These are phyloP conservation scores for Xylariaceae sp. DNA, from an alignment of 2,329 filamentous ascomycete genomes.

Conservation along the genomic window DNA sequence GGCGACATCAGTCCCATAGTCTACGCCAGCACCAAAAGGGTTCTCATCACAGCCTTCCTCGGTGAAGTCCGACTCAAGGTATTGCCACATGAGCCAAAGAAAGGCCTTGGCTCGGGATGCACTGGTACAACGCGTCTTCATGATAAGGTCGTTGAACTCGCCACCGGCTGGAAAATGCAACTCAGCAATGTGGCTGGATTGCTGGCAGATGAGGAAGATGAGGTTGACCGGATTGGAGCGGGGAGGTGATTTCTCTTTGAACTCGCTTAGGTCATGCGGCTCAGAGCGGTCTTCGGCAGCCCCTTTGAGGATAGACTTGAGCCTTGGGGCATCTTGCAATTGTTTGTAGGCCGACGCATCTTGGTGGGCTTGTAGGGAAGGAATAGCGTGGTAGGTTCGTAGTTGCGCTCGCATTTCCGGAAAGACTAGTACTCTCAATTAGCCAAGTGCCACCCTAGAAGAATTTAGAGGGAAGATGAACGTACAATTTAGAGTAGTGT, in stretches of 20 bases:
- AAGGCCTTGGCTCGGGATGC: slow-evolving; percentile 81
- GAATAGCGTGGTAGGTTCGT: slow-evolving; percentile 96
- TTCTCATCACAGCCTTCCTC: slow-evolving; percentile 84
- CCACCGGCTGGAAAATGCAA: slow-evolving; percentile 79
- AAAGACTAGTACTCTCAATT: slow-evolving; percentile 57
- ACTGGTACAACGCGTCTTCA: slow-evolving; percentile 81
- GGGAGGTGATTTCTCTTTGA: slow-evolving; percentile 60
- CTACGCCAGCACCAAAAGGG: slow-evolving; percentile 74
- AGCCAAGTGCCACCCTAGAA: too few species aligned
- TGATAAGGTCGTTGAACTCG: slow-evolving; percentile 96
- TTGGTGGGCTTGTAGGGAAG: slow-evolving; percentile 89
- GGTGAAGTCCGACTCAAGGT: slow-evolving; percentile 92
- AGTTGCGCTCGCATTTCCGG: slow-evolving; percentile 98
- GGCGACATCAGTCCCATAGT: slow-evolving; percentile 59
- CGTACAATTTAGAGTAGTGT: slow-evolving; percentile 95
- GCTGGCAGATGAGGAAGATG: slow-evolving; percentile 89
- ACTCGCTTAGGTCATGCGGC: slow-evolving; percentile 76
- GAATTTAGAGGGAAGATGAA: slow-evolving; percentile 13
- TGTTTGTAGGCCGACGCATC: slow-evolving; percentile 97
- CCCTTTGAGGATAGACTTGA: slow-evolving; percentile 97
- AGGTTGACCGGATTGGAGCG: slow-evolving; percentile 97
- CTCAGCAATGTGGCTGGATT: slow-evolving; percentile 87
- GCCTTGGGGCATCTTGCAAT: slow-evolving; percentile 87
- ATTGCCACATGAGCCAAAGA: slow-evolving; percentile 99
- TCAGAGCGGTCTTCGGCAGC: slow-evolving; percentile 87